Base-by-base conservation (phyloP, 2,329 filamentous ascomycete species). In the Dendryphion nanum region DNA sequence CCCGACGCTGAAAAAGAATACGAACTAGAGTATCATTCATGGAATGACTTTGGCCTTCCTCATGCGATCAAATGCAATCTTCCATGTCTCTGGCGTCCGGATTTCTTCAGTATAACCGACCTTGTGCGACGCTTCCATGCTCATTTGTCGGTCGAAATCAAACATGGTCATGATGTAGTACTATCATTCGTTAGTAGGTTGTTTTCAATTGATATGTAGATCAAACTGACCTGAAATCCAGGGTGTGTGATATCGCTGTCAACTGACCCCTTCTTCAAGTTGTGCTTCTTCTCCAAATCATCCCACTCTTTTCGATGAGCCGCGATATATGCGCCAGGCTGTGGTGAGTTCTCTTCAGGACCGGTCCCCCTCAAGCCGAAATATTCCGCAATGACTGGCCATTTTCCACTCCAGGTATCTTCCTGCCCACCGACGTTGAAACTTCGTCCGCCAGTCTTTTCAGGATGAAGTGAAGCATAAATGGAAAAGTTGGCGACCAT, bases 131-230 rank as follows among this genome's bases (percentile, higher is more conserved):
- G 60, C 67, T 17, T 65, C 56, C 33, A 72, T 50, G 37, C 69
- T 72, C 47, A 76, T 51, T 35, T 74, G 69, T 17, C 72, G 61
- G 42, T 76, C 71, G 43, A 76, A 75, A 5, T 64, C 68, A 34
- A 76, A 53, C 70, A 59, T 51, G 0, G 52, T 59, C 58, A 61
- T 61, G 38, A 61, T 61, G 32, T 48, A 58, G 32, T 59, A 55
- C 58, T 61, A 31, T 6, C 5, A 5, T 26, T 4, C 17, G 20
- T 41, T 41, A 41, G 30, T 2, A 8, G 23, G 23, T 10, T 26
- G 3, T 26, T n/a, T 10, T 10, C 23, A 8, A 26, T 3, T n/a
- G n/a, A n/a, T 10, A 26, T n/a, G n/a, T n/a, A n/a, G 10, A 26
- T 26, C 23, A 18, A 8, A 21, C 51, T 36, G 47, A 59, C 57